Evolutionary conservation across 306 rosid genomes (phyloP).

Genomic region (Carpinus fangiana): DNA sequence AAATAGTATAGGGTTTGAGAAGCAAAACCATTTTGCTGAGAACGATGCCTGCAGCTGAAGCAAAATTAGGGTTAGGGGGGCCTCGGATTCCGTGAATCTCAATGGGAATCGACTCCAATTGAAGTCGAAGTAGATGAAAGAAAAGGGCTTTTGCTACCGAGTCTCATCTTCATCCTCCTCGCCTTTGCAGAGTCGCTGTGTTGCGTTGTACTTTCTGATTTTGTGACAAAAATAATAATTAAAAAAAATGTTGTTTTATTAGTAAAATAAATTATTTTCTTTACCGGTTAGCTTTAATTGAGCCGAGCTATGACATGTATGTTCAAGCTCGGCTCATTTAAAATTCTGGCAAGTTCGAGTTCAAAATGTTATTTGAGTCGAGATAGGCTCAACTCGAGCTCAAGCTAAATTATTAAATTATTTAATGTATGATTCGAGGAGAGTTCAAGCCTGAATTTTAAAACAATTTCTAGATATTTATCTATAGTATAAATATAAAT

Average conservation of each 20-base stretch:
- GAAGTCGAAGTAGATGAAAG: neutral
- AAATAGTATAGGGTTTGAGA: neutral
- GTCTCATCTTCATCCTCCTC: neutral
- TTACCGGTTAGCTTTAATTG: neutral
- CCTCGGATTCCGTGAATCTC: neutral
- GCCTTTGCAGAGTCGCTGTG: neutral
- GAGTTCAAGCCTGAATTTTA: too few relatives aligned
- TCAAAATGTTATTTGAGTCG: too few relatives aligned
- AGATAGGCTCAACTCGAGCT: too few relatives aligned
- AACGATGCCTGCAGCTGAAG: neutral
- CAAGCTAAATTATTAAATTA: too few relatives aligned
- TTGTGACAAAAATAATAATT: neutral
- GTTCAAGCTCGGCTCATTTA: too few relatives aligned
- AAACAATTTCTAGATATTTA: too few relatives aligned
- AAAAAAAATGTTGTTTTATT: neutral
- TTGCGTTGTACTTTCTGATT: neutral
- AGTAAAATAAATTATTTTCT: too few relatives aligned
- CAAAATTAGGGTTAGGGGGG: neutral
- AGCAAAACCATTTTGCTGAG: constrained; percentile 9
- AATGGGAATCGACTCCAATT: neutral
- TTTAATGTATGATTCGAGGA: too few relatives aligned
- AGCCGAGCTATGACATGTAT: too few relatives aligned
- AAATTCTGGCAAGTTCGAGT: too few relatives aligned
- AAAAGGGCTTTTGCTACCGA: neutral
- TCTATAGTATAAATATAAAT: too few relatives aligned